Evolutionary conservation across 2,329 filamentous ascomycete genomes (phyloP).

Genomic region (Colletotrichum musae): DNA sequence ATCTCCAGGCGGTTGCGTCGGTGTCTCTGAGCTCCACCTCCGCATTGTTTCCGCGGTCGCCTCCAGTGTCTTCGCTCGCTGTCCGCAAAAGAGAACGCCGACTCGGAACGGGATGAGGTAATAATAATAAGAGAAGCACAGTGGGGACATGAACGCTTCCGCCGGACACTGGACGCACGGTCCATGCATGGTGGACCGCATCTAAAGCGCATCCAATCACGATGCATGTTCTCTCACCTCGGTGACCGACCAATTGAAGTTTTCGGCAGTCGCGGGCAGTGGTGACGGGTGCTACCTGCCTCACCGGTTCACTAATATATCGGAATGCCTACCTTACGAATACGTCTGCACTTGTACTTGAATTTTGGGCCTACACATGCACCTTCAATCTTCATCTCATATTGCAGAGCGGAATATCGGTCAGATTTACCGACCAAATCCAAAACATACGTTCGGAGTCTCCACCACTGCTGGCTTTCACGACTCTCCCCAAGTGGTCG

Average conservation of each 20-base stretch:
- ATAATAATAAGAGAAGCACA: background rate
- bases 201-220: too few species aligned
- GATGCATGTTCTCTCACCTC: background rate
- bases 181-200: background rate
- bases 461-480: too few species aligned
- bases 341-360: too few species aligned
- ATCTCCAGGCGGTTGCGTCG: background rate
- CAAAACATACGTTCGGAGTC: background rate
- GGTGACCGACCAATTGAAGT: background rate
- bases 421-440: background rate
- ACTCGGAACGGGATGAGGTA: conserved; percentile 27
- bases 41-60: conserved; percentile 22
- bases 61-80: background rate
- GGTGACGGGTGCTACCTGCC: too few species aligned
- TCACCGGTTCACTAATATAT: too few species aligned
- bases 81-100: background rate
- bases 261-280: too few species aligned
- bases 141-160: background rate
- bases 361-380: too few species aligned
- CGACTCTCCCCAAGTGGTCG: background rate
- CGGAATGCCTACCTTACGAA: too few species aligned
- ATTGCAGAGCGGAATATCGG: too few species aligned
- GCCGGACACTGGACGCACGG: conserved; percentile 26
- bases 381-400: too few species aligned
- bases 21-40: conserved; percentile 24